phyloP scores from a whole-genome alignment of 176 grass and related monocot genomes.

The Zea mays region DNA sequence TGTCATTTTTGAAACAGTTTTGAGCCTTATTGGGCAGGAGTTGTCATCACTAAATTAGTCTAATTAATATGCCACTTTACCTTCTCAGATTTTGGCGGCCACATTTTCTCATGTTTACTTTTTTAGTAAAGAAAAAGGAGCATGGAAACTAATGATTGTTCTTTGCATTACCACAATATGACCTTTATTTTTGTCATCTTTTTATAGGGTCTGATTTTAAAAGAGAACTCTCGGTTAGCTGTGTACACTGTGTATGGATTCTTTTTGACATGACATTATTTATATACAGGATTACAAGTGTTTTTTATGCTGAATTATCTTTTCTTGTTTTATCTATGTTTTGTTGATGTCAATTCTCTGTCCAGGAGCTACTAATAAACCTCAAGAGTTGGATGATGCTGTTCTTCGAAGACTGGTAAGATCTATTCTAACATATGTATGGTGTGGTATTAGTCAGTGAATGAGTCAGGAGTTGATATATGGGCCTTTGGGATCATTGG shows the following conservation, averaged over 20 bases:
- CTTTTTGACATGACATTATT: neutral
- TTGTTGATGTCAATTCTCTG: constrained; percentile 37
- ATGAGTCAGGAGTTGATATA: neutral
- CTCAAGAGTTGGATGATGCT: constrained; percentile 97
- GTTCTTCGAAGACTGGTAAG: constrained; percentile 94
- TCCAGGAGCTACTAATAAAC: constrained; percentile 97
- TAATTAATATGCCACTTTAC: neutral
- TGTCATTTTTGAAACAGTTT: constrained; percentile 15
- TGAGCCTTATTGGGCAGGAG: neutral
- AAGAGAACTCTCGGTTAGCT: too few species aligned
- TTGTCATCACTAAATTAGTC: neutral
- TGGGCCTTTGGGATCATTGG: neutral
- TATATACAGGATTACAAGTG: neutral
- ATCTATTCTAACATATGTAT: neutral
- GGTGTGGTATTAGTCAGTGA: neutral
- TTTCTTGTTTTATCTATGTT: constrained; percentile 20
- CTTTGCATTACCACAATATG: neutral
- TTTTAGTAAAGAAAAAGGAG: neutral
- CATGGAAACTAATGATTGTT: neutral
- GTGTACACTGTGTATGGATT: too few species aligned
- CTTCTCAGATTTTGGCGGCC: neutral
- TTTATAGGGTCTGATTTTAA: neutral
- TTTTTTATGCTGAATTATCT: neutral
- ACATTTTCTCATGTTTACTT: neutral
- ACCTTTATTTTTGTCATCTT: neutral